Evolutionary conservation across 179 eudicot genomes (phyloP).

Genomic region (Spinacia oleracea): DNA sequence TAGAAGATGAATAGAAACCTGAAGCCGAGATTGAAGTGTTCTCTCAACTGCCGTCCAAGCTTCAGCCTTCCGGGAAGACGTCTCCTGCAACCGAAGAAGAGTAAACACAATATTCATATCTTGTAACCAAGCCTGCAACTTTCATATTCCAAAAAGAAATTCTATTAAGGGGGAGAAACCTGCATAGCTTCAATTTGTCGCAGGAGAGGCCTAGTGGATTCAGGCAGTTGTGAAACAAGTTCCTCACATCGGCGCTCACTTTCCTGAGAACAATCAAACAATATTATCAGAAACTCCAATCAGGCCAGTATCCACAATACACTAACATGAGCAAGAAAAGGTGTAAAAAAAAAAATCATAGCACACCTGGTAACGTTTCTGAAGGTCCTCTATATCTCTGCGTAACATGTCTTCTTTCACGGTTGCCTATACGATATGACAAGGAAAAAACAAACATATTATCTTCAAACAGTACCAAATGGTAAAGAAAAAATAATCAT

Average conservation of each 20-base stretch:
- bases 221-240: constrained; percentile 92
- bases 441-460: not conserved
- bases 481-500: not conserved
- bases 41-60: constrained; percentile 98
- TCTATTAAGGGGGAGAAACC: constrained; percentile 35
- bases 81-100: constrained; percentile 60
- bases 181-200: constrained; percentile 99
- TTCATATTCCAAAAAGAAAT: not conserved
- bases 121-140: not conserved
- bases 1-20: constrained; percentile 48
- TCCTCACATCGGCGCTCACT: constrained; percentile 99
- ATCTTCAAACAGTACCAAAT: not conserved
- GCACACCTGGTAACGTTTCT: constrained; percentile 89
- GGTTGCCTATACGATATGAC: constrained; percentile 50
- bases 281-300: not conserved
- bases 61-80: constrained; percentile 76
- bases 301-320: not conserved
- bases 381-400: constrained; percentile 86
- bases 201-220: constrained; percentile 95
- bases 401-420: constrained; percentile 85
- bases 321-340: not conserved
- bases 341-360: not conserved
- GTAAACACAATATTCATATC: constrained; percentile 10
- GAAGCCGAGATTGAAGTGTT: constrained; percentile 83
- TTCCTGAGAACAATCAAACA: constrained; percentile 50